Conservation (phyloP, 139 green algal genomes). For the Dunaliella primolecta region DNA sequence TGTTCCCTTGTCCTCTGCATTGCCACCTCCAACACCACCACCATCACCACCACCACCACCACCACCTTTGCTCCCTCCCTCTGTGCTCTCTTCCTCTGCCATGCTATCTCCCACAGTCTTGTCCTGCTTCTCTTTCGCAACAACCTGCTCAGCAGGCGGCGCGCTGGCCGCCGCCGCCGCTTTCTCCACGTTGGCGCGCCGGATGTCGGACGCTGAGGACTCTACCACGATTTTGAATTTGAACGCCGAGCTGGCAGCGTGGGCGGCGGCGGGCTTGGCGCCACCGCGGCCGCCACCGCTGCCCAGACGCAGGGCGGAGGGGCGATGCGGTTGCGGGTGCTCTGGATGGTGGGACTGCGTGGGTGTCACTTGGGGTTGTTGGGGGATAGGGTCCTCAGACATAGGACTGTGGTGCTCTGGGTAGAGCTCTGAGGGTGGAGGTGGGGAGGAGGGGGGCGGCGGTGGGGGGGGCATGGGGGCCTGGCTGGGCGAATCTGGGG, state of each 20-base stretch:
- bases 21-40: too few relatives aligned
- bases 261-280: neutral
- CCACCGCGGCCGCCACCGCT: neutral
- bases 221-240: constrained; percentile 44
- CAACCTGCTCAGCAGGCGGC: too few relatives aligned
- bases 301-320: too few relatives aligned
- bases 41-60: too few relatives aligned
- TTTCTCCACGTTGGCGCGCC: neutral
- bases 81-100: too few relatives aligned
- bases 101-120: too few relatives aligned
- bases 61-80: too few relatives aligned
- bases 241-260: constrained; percentile 6
- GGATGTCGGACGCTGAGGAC: constrained; percentile 23
- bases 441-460: neutral
- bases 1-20: too few relatives aligned
- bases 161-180: too few relatives aligned
- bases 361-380: neutral
- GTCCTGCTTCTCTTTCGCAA: too few relatives aligned
- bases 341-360: neutral
- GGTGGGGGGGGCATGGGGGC: too few relatives aligned
- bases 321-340: too few relatives aligned
- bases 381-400: constrained; percentile 1
- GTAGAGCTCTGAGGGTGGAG: neutral
- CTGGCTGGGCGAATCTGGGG: neutral
- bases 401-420: constrained; percentile 3